Evolutionary conservation across 345 rosid species (phyloP), one percentile per base, ranked within the genome.

Genomic region (Eutrema heterophyllum): DNA sequence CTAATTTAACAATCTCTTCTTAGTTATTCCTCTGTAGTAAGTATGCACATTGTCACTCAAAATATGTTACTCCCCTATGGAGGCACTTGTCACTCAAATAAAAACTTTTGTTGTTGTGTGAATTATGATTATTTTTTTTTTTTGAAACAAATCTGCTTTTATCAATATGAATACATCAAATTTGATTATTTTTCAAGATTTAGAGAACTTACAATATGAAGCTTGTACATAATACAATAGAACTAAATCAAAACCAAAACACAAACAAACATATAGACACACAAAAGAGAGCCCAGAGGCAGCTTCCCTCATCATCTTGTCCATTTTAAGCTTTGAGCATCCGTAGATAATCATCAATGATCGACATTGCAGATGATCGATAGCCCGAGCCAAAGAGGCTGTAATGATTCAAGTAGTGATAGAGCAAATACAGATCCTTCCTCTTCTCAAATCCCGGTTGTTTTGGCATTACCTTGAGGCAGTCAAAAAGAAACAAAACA

Each of bases 341-440:
- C 67, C 79, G 77, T 6, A 93, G 83, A 75, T 88, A 91, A 75
- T 79, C 84, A 61, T 91, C 94, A 71, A 89, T 89, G 30, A 88
- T 88, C 9, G 89, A 85, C 84, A 91, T 72, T 4, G 96, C 91
- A 5, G 98, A 86, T 9, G 96, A 87, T 24, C 96, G 85, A 48
- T 91, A 91, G 5, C 97, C 88, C 1, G 93, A 91, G 57, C 97
- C 99, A 65, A 94, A 94, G 39, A 86, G 90, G 78, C 91, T 94
- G 78, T 91, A 91, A 75, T 94, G 97, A 75, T 94, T 94, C 83
- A 94, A 84, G 84, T 89, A 91, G 76, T 94, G 98, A 67, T 94
- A 94, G 54, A 94, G 48, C 87, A 88, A 36, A 55, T 91, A 95
- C 5, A 91, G 39, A 50, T 91, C 92, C 67, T 82, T 86, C 81